Percentiles rank a stretch among this genome's conserved stretches.
These are phyloP conservation scores for Coprinopsis sp. DNA, from an alignment of 768 basidiomycete species.

Conservation along the genomic window DNA sequence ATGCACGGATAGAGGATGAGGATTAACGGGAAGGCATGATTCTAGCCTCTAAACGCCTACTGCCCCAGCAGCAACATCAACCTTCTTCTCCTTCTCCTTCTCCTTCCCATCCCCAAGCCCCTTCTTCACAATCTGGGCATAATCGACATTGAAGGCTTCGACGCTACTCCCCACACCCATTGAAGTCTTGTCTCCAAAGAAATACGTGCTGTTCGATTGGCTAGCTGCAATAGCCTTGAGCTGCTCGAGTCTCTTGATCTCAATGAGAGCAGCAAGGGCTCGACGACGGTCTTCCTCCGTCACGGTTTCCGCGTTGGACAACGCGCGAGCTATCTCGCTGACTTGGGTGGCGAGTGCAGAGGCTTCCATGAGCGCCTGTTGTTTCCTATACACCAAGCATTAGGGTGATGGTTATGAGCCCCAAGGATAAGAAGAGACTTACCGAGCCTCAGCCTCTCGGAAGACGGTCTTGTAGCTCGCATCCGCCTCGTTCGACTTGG, in stretches of 20 bases:
- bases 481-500: conserved; percentile 52
- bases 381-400: conserved; percentile 10
- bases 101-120: too few species aligned
- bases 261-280: conserved; percentile 40
- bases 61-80: neutral
- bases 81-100: neutral
- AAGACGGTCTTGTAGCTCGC: conserved; percentile 46
- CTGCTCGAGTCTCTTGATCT: conserved; percentile 48
- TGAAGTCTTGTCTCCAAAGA: conserved; percentile 44
- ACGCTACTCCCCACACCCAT: conserved; percentile 22
- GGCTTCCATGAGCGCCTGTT: conserved; percentile 43
- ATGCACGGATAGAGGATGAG: too few species aligned
- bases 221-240: conserved; percentile 48
- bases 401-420: neutral
- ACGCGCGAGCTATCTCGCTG: conserved; percentile 37
- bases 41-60: neutral
- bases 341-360: conserved; percentile 46
- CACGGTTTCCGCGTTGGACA: conserved; percentile 26
- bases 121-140: conserved; percentile 42
- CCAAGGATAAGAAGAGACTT: conserved; percentile 2
- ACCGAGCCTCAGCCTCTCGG: conserved; percentile 49
- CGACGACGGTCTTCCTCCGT: conserved; percentile 30
- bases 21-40: too few species aligned
- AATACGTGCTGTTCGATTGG: conserved; percentile 50
- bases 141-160: conserved; percentile 45